Conservation (phyloP, 352 stramenopile genomes). For the Phytophthora lateralis region DNA sequence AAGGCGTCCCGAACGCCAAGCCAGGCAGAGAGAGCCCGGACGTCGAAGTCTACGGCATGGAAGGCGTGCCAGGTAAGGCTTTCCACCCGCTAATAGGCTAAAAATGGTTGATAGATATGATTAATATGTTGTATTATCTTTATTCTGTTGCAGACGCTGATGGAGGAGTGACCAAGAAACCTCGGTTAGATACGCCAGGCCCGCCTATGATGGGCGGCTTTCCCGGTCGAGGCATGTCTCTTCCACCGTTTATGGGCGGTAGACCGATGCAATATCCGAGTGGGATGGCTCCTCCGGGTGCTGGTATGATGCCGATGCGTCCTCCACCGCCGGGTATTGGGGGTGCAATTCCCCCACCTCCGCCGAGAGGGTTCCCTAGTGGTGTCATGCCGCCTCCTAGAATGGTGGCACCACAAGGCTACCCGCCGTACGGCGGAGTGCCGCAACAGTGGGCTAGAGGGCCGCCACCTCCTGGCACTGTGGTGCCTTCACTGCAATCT, state of each 20-base stretch:
- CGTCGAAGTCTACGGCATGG: constrained; percentile 91
- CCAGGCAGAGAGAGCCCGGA: constrained; percentile 79
- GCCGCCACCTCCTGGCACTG: constrained; percentile 22
- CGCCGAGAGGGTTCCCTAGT: constrained; percentile 38
- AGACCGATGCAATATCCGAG: constrained; percentile 53
- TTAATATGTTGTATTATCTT: constrained; percentile 20
- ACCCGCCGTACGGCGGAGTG: constrained; percentile 30
- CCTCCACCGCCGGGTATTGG: constrained; percentile 46
- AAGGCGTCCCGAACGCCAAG: constrained; percentile 87
- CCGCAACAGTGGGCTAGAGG: constrained; percentile 33
- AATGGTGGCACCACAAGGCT: constrained; percentile 34
- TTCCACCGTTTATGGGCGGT: constrained; percentile 47
- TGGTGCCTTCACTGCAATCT: constrained; percentile 21
- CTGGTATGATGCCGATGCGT: constrained; percentile 57
- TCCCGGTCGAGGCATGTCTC: constrained; percentile 47
- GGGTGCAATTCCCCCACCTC: constrained; percentile 38
- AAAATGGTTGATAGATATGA: neutral
- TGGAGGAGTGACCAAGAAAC: constrained; percentile 47
- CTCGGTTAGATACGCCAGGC: constrained; percentile 40
- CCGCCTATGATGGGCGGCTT: constrained; percentile 49
- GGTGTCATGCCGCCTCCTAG: constrained; percentile 46
- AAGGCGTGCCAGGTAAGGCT: constrained; percentile 72
- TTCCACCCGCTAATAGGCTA: constrained; percentile 1
- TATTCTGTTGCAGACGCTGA: constrained; percentile 16
- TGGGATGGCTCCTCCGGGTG: constrained; percentile 33